Base-by-base conservation (phyloP, 495 filamentous ascomycete species). In the Lophium mytilinum region DNA sequence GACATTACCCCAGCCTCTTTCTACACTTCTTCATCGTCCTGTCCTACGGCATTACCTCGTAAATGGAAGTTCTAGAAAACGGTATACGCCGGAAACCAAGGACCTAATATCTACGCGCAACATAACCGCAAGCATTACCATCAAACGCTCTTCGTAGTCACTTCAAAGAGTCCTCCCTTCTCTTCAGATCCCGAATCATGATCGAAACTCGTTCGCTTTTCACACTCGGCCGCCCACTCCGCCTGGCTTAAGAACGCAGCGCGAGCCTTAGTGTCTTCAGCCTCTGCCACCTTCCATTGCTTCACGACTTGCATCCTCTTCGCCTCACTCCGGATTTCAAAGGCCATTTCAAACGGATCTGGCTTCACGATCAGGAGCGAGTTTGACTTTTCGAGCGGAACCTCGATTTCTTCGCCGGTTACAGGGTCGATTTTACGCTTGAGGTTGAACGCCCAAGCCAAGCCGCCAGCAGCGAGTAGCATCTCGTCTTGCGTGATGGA, bases 371-470 rank as follows among this genome's bases (percentile, higher is more conserved):
- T 69, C 21, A 71, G 64, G 1, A 71, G 61, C 0, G 61, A 66
- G 49, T 66, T 71, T 6, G 60, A 65, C 57, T 69, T 69, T 50
- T 62, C 35, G 24, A 30, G 24, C 1, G 65, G 64, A 5, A 69
- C 56, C 10, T 66, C 63, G 11, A 82, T 80, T 62, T 75, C 68
- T 21, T 77, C 11, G 1, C 66, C 79, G 53, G 78, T 78, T 11
- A 24, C 35, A 0, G 63, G 36, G 48, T 65, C 62, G 0, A 57
- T 58, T 55, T 70, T 71, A 30, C 63, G 57, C 52, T 66, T 65
- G 15, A 73, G 46, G 42, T 69, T 66, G 60, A 66, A 71, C 15
- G 62, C 65, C 69, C 71, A 72, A 36, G 60, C 47, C 1, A 73
- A 50, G 14, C 60, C 61, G 37, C 68, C 65, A 45, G 56, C 63